Evolutionary conservation across 768 basidiomycete species (phyloP).

Genomic region (Suillus bovinus): DNA sequence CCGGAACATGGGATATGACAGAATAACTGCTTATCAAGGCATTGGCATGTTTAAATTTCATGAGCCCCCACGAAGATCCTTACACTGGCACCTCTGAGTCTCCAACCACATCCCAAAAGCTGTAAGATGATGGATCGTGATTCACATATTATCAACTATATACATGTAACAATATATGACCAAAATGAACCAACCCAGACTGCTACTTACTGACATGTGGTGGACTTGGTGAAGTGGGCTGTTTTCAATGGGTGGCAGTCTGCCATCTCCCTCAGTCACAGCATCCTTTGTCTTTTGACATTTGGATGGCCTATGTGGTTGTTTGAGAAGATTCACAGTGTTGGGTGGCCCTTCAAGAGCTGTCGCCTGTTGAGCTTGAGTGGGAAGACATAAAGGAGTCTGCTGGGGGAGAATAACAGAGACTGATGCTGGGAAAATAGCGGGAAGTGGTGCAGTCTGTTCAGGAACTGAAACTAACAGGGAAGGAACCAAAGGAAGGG

Average conservation of each 20-base stretch:
- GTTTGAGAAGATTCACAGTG: not conserved
- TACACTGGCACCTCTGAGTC: not conserved
- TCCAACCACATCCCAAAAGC: not conserved
- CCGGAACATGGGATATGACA: no score
- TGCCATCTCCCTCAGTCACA: not conserved
- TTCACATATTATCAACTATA: not conserved
- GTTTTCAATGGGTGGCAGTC: not conserved
- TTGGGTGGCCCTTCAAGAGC: not conserved
- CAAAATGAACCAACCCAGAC: not conserved
- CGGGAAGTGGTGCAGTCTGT: not conserved
- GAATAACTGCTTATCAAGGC: no score
- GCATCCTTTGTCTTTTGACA: not conserved
- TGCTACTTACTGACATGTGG: not conserved
- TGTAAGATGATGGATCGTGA: not conserved
- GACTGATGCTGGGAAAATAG: not conserved
- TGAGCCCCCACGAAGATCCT: not conserved
- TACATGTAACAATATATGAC: not conserved
- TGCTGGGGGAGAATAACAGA: not conserved
- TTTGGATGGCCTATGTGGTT: not conserved
- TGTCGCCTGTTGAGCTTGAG: not conserved
- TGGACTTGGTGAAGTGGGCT: not conserved
- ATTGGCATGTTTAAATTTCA: no score
- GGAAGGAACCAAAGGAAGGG: not conserved
- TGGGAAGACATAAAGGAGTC: not conserved
- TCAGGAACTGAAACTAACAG: not conserved